phyloP scores from a whole-genome alignment of 2,329 filamentous ascomycete species.

The Emericellopsis cladophorae region DNA sequence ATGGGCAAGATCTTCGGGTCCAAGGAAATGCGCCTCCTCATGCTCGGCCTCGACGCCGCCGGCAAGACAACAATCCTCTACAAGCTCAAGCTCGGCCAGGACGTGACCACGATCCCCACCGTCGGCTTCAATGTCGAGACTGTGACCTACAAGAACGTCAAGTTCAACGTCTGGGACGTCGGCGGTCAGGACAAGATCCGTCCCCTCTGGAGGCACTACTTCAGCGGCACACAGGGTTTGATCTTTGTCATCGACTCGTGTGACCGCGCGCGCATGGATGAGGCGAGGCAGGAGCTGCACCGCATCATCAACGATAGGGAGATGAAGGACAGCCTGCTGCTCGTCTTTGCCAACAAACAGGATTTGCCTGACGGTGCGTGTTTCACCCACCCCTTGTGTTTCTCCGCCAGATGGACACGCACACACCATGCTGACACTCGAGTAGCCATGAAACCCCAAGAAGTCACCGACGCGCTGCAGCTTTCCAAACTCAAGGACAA shows the following conservation, averaged over 20 bases:
- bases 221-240: constrained; percentile 86
- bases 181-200: constrained; percentile 98
- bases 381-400: background rate
- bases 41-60: constrained; percentile 94
- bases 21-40: constrained; percentile 97
- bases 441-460: constrained; percentile 64
- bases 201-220: constrained; percentile 96
- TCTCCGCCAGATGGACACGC: background rate
- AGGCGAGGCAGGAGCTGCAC: constrained; percentile 86
- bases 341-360: constrained; percentile 99
- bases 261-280: constrained; percentile 81
- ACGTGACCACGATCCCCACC: constrained; percentile 95
- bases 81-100: constrained; percentile 96
- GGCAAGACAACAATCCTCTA: constrained; percentile 99
- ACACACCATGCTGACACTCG: background rate
- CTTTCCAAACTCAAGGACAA: constrained; percentile 69
- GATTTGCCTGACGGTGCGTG: constrained; percentile 68
- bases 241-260: constrained; percentile 98
- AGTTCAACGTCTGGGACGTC: constrained; percentile 99
- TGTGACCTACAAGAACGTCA: constrained; percentile 97
- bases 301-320: constrained; percentile 96
- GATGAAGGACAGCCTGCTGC: constrained; percentile 86
- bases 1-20: constrained; percentile 99
- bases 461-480: constrained; percentile 67
- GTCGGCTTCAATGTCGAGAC: constrained; percentile 99